These are phyloP conservation scores for Dissophora globulifera DNA, from an alignment of 192 early-diverging fungal species.

Conservation along the genomic window DNA sequence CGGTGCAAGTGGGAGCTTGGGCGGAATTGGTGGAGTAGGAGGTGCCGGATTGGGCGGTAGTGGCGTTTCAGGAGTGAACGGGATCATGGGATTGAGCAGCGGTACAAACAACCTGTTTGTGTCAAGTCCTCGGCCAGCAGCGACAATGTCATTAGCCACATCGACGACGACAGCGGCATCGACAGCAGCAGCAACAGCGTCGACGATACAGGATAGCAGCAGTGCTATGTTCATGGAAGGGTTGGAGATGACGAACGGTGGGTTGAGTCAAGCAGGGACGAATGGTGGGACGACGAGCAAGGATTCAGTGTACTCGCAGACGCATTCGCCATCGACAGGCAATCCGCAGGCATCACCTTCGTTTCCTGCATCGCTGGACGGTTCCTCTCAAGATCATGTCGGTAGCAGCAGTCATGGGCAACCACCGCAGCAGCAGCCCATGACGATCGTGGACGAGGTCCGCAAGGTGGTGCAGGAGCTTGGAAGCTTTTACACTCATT, in stretches of 20 bases:
- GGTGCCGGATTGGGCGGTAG: no score
- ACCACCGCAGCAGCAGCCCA: constrained; percentile 9
- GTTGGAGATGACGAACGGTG: constrained; percentile 13
- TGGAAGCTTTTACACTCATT: constrained; percentile 39
- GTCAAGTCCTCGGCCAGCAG: constrained; percentile 34
- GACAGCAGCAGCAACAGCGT: no score
- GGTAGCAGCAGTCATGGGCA: background rate
- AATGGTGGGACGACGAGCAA: background rate
- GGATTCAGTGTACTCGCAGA: constrained; percentile 31
- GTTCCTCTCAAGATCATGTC: background rate
- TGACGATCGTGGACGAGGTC: constrained; percentile 48
- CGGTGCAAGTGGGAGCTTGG: constrained; percentile 5
- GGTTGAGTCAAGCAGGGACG: background rate
- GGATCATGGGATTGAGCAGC: constrained; percentile 28
- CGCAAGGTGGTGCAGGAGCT: constrained; percentile 45
- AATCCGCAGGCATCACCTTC: constrained; percentile 8
- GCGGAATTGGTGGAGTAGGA: no score
- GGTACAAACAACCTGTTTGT: constrained; percentile 42
- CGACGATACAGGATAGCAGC: background rate
- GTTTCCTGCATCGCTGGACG: constrained; percentile 8
- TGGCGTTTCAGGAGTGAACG: constrained; percentile 34
- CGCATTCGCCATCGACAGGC: constrained; percentile 20
- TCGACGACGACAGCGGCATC: no score
- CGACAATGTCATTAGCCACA: no score
- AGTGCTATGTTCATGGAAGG: constrained; percentile 34